These are phyloP conservation scores for Megacollybia marginata DNA, from an alignment of 768 basidiomycete genomes.

Conservation along the genomic window DNA sequence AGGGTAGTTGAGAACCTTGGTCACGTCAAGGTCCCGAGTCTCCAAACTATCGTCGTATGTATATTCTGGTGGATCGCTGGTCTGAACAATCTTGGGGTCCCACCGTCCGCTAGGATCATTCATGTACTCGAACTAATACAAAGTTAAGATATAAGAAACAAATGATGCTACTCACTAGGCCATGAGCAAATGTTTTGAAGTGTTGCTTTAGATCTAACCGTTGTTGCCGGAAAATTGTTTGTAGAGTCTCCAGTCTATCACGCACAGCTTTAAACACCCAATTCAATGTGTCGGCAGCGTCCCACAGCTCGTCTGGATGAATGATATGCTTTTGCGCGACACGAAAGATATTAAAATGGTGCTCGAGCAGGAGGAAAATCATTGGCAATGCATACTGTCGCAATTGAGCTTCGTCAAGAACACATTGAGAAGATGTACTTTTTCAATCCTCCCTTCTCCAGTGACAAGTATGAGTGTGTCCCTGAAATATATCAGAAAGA, in stretches of 20 bases:
- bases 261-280: slow-evolving; percentile 14
- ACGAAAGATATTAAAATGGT: slow-evolving; percentile 25
- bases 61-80: slow-evolving; percentile 12
- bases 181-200: slow-evolving; percentile 18
- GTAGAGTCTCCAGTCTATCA: slow-evolving; percentile 17
- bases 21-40: slow-evolving; percentile 8
- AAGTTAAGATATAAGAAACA: neutral
- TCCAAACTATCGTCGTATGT: slow-evolving; percentile 13
- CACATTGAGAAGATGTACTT: slow-evolving; percentile 5
- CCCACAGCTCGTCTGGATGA: slow-evolving; percentile 18
- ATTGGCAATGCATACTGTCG: slow-evolving; percentile 26
- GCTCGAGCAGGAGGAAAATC: slow-evolving; percentile 24
- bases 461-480: slow-evolving; percentile 12
- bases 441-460: slow-evolving; percentile 24
- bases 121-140: slow-evolving; percentile 8
- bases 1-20: slow-evolving; percentile 15
- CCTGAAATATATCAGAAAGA: too few relatives aligned
- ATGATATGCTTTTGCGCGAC: slow-evolving; percentile 18
- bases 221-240: slow-evolving; percentile 21
- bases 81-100: slow-evolving; percentile 7
- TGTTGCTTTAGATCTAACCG: slow-evolving; percentile 14
- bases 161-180: slow-evolving; percentile 13
- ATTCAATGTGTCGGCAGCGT: slow-evolving; percentile 13
- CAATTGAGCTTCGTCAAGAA: neutral
- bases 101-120: slow-evolving; percentile 7